Evolutionary conservation across 495 filamentous ascomycete species (phyloP).

Genomic region (Aspergillus diversus): DNA sequence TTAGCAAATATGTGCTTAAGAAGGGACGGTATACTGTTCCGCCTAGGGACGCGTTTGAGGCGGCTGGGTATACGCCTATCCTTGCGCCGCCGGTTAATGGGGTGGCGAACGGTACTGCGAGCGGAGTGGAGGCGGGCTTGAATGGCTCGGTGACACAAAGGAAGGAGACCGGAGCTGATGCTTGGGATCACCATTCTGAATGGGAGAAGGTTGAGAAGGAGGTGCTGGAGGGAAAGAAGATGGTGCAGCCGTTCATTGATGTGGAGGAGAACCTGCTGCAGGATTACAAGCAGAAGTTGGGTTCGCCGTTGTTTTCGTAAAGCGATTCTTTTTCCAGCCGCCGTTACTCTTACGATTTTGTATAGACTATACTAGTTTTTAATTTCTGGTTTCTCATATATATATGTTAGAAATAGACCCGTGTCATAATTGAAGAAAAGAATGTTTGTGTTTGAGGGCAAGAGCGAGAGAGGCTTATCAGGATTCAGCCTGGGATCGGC

Average conservation of each 20-base stretch:
- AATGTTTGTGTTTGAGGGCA: no score
- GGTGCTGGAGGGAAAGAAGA: conserved; percentile 45
- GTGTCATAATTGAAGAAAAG: no score
- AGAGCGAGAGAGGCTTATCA: no score
- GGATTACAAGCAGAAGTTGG: conserved; percentile 30
- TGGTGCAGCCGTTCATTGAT: conserved; percentile 45
- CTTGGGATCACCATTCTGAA: conserved; percentile 14
- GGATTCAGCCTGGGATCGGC: no score
- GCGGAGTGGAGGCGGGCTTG: conserved; percentile 15
- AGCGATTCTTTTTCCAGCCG: background rate
- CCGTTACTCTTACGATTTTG: background rate
- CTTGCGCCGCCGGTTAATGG: background rate
- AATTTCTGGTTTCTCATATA: background rate
- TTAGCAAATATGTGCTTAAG: conserved; percentile 83
- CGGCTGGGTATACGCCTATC: conserved; percentile 58
- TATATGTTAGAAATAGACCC: background rate
- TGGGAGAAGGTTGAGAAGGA: conserved; percentile 51
- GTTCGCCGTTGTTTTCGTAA: conserved; percentile 21
- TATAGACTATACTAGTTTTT: background rate
- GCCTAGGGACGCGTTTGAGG: conserved; percentile 68
- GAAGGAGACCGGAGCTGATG: conserved; percentile 14
- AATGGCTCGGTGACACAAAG: conserved; percentile 11
- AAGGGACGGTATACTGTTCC: conserved; percentile 76
- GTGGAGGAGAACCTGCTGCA: conserved; percentile 45
- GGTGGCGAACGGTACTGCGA: conserved; percentile 14